Base-by-base conservation (phyloP, 2,329 filamentous ascomycete species). In the Pseudocercospora crystallina region DNA sequence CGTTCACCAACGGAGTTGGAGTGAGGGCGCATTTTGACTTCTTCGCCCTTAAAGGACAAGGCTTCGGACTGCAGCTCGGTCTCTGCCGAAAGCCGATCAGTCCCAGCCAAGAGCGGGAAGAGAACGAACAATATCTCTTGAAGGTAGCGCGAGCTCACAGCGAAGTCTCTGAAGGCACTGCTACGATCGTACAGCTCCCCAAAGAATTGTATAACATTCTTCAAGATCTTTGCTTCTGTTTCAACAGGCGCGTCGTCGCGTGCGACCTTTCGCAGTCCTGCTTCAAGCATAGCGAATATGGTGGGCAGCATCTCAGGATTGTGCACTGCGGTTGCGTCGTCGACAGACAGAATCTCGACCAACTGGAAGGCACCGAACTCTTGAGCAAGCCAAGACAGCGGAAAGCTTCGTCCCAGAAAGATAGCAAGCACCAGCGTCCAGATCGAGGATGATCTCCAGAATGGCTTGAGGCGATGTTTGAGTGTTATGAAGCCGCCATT, bases 341-440 rank as follows among this genome's bases (percentile, higher is more conserved):
- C 71, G 5, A 72, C 68, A 5, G 72, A 67, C 64, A 97, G 95
- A 1, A 85, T 78, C 39, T 90, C 83, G 4, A 90, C 71, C 1
- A 99, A 77, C 52, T 80, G 86, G 58, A 83, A 85, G 13, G 88
- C 79, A 59, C 92, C 86, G 61, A 96, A 87, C 20, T 84, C 78
- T 58, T 82, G 79, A 44, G 88, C 82, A 60, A 90, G 82, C 91
- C 81, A 60, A 91, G 80, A 42, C 82, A 82, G 2, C 84, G 60
- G 54, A 39, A 95, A 82, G 64, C 96, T 90, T 36, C 84, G 80
- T 1, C 89, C 90, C 64, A 99, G 96, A 2, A 99, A 71, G 15
- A 97, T 87, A 46, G 89, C 85, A 69, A 99, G 89, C 65, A 88
- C 90, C 37, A 94, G 85, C 0, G 86, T 84, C 94, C 94, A 97